Conservation (phyloP, 441 rosid species). For the Erodium trifolium region DNA sequence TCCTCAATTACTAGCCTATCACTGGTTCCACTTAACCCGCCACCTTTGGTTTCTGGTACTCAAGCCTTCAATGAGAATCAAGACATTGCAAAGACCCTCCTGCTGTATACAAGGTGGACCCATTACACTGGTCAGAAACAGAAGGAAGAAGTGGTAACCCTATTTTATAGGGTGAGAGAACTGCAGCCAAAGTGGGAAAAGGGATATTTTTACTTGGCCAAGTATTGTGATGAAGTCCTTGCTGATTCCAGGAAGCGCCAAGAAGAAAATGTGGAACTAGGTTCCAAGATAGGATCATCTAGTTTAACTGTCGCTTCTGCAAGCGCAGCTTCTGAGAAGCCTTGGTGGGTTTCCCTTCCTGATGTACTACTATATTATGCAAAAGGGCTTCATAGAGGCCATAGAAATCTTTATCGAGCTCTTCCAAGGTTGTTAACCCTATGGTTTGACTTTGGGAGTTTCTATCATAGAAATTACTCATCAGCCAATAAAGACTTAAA, state of each 20-base stretch:
- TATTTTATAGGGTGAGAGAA: conserved; percentile 83
- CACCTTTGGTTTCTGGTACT: conserved; percentile 43
- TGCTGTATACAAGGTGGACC: conserved; percentile 89
- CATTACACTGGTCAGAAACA: conserved; percentile 94
- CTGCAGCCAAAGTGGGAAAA: conserved; percentile 94
- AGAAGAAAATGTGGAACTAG: conserved; percentile 60
- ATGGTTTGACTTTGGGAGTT: conserved; percentile 95
- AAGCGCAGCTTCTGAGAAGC: conserved; percentile 46
- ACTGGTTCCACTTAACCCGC: conserved; percentile 67
- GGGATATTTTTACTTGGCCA: conserved; percentile 91
- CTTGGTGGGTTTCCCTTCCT: conserved; percentile 72
- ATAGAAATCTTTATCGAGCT: conserved; percentile 94
- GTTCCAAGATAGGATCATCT: conserved; percentile 38
- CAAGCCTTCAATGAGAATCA: conserved; percentile 56
- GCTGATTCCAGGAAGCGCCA: conserved; percentile 94
- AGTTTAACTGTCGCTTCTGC: conserved; percentile 42
- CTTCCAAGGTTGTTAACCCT: conserved; percentile 96
- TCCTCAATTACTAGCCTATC: conserved; percentile 75
- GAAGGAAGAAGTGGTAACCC: conserved; percentile 90
- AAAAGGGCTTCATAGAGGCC: conserved; percentile 92
- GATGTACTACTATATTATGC: conserved; percentile 87
- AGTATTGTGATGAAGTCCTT: conserved; percentile 91
- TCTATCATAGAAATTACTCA: conserved; percentile 53
- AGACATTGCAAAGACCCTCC: conserved; percentile 89
- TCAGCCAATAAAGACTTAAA: conserved; percentile 64